These are phyloP conservation scores for Ambrosia trifida DNA, from an alignment of 129 eudicot genomes.

Conservation along the genomic window DNA sequence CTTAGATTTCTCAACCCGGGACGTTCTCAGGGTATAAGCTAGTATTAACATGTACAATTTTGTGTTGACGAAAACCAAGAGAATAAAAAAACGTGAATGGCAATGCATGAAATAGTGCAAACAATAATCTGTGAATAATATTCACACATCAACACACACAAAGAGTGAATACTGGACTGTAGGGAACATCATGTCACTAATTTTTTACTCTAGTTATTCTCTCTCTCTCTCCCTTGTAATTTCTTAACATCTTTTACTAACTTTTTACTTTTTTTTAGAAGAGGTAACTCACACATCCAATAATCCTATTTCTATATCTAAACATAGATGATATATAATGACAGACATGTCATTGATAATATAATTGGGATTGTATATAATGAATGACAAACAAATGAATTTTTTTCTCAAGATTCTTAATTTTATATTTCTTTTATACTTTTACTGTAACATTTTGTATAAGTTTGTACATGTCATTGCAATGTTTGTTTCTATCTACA, in stretches of 20 bases:
- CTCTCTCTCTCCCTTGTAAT: conserved; percentile 81
- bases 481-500: neutral
- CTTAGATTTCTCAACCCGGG: too few relatives aligned
- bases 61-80: conserved; percentile 17
- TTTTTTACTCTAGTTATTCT: too few relatives aligned
- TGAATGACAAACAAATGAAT: too few relatives aligned
- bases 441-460: neutral
- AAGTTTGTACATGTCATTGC: neutral
- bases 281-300: too few relatives aligned
- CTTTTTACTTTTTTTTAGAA: neutral
- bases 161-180: conserved; percentile 5
- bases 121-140: conserved; percentile 24
- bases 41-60: neutral
- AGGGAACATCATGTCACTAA: conserved; percentile 75
- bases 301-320: too few relatives aligned
- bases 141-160: neutral
- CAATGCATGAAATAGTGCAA: conserved; percentile 28
- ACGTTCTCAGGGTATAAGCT: too few relatives aligned
- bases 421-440: neutral
- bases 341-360: too few relatives aligned
- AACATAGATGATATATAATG: too few relatives aligned
- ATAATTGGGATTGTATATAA: too few relatives aligned
- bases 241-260: conserved; percentile 8
- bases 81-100: conserved; percentile 25
- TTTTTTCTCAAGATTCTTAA: neutral